Percentiles rank a stretch among this genome's conserved stretches.
Conservation (phyloP, 805 yeast species). For the Pichia cabralensis region DNA sequence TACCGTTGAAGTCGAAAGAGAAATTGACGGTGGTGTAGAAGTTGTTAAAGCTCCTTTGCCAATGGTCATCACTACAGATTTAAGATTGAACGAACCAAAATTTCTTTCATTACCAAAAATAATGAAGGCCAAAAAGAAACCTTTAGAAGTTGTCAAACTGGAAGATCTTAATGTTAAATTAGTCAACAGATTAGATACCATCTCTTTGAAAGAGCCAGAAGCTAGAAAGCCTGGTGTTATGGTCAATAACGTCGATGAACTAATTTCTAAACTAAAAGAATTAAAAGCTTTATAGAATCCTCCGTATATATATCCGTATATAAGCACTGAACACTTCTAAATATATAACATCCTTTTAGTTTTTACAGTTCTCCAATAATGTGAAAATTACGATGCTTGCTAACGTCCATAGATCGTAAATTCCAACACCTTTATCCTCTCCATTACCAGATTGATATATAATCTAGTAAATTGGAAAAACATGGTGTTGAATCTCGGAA, state of each 20-base stretch:
- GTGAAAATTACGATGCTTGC: too few species aligned
- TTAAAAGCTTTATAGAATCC: slow-evolving; percentile 55
- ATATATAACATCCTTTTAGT: too few species aligned
- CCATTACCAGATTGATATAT: too few species aligned
- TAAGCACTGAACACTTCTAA: too few species aligned
- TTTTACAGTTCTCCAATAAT: too few species aligned
- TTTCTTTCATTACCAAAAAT: slow-evolving; percentile 92
- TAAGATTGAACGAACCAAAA: slow-evolving; percentile 90
- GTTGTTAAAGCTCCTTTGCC: slow-evolving; percentile 72
- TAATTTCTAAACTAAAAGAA: slow-evolving; percentile 69
- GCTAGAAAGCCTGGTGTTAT: slow-evolving; percentile 71
- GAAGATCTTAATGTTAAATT: slow-evolving; percentile 64
- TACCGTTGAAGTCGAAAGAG: slow-evolving; percentile 74
- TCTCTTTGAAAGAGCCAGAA: slow-evolving; percentile 80
- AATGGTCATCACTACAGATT: slow-evolving; percentile 80
- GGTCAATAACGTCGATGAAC: slow-evolving; percentile 74
- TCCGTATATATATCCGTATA: too few species aligned
- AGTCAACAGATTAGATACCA: slow-evolving; percentile 51
- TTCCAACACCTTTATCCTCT: too few species aligned
- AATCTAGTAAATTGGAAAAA: too few species aligned
- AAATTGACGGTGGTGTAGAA: slow-evolving; percentile 93
- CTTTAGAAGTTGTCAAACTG: slow-evolving; percentile 56
- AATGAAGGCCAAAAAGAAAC: slow-evolving; percentile 98
- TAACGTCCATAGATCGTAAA: too few species aligned
- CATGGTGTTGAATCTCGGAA: too few species aligned